Conservation (phyloP, 768 basidiomycete genomes). For the Boletus insuetus region DNA sequence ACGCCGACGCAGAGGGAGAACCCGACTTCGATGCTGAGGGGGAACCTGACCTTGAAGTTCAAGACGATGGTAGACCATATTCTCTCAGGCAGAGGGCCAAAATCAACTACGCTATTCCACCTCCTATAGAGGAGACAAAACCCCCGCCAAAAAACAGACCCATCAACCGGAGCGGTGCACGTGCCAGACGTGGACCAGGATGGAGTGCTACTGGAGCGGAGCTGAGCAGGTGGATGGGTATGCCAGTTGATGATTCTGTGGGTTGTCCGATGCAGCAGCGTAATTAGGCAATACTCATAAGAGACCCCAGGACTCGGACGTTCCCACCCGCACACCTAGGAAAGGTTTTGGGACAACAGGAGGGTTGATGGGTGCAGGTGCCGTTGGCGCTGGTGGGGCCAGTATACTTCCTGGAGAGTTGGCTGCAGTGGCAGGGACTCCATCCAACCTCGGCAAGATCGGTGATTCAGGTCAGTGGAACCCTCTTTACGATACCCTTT, state of each 20-base stretch:
- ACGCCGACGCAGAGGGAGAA: slow-evolving; percentile 39
- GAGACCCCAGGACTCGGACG: slow-evolving; percentile 63
- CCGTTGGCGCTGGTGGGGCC: slow-evolving; percentile 46
- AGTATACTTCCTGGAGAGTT: slow-evolving; percentile 60
- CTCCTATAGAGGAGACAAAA: slow-evolving; percentile 70
- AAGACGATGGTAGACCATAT: slow-evolving; percentile 45
- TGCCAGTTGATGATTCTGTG: slow-evolving; percentile 68
- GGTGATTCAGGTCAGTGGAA: slow-evolving; percentile 62
- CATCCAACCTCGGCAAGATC: slow-evolving; percentile 83
- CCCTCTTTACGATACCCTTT: slow-evolving; percentile 12
- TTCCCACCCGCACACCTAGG: slow-evolving; percentile 61
- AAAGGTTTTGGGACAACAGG: slow-evolving; percentile 57
- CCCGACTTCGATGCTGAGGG: slow-evolving; percentile 38
- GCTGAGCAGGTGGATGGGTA: slow-evolving; percentile 74
- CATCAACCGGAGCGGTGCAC: slow-evolving; percentile 34
- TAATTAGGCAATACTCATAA: neutral
- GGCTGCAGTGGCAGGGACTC: slow-evolving; percentile 67
- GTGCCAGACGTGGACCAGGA: slow-evolving; percentile 51
- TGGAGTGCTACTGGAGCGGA: slow-evolving; percentile 83
- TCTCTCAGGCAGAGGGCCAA: slow-evolving; percentile 56
- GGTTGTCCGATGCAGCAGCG: slow-evolving; percentile 9
- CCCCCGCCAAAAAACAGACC: slow-evolving; percentile 40
- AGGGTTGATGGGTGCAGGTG: slow-evolving; percentile 50
- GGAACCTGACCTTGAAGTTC: slow-evolving; percentile 39
- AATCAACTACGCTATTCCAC: slow-evolving; percentile 81